Evolutionary conservation across 1,284 basidiomycete genomes (phyloP).

Genomic region (Phaffia rhodozyma): DNA sequence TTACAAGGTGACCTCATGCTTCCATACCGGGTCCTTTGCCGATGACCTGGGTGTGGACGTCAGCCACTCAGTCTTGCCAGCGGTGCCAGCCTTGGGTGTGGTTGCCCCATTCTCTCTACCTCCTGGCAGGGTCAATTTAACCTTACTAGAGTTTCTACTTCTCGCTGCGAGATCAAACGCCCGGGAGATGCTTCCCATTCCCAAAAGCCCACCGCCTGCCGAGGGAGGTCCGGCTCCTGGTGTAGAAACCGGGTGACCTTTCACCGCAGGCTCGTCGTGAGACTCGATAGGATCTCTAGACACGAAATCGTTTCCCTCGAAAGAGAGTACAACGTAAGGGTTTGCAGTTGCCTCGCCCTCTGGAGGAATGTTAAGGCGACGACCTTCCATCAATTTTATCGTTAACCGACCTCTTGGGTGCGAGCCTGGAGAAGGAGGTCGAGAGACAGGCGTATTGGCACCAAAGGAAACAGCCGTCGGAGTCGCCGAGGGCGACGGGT

Average conservation of each 20-base stretch:
- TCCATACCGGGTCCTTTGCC: slow-evolving; percentile 84
- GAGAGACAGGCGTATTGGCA: slow-evolving; percentile 23
- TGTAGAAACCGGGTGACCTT: slow-evolving; percentile 55
- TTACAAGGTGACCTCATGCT: slow-evolving; percentile 94
- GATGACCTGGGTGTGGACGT: slow-evolving; percentile 33
- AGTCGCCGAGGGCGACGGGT: slow-evolving; percentile 21
- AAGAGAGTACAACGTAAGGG: slow-evolving; percentile 94
- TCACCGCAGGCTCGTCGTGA: slow-evolving; percentile 74
- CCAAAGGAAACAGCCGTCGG: slow-evolving; percentile 25
- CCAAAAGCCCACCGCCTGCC: slow-evolving; percentile 38
- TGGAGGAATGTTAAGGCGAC: slow-evolving; percentile 64
- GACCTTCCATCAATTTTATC: slow-evolving; percentile 87
- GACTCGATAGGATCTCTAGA: slow-evolving; percentile 69
- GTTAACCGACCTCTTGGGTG: slow-evolving; percentile 65
- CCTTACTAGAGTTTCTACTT: slow-evolving; percentile 30
- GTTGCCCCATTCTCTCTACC: slow-evolving; percentile 26
- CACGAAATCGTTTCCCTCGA: slow-evolving; percentile 98
- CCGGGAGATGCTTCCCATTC: slow-evolving; percentile 48
- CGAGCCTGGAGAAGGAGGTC: slow-evolving; percentile 20
- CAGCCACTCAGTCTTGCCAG: slow-evolving; percentile 17
- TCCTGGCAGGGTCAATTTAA: slow-evolving; percentile 18
- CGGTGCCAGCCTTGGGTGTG: slow-evolving; percentile 32
- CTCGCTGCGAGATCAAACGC: slow-evolving; percentile 41
- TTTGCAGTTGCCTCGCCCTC: slow-evolving; percentile 43
- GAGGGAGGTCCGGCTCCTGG: slow-evolving; percentile 47